A percentile compares a stretch with the other conserved stretches of the same genome.
These are phyloP conservation scores for Wickerhamiella siamensis DNA, from an alignment of 805 yeast species.

Conservation along the genomic window DNA sequence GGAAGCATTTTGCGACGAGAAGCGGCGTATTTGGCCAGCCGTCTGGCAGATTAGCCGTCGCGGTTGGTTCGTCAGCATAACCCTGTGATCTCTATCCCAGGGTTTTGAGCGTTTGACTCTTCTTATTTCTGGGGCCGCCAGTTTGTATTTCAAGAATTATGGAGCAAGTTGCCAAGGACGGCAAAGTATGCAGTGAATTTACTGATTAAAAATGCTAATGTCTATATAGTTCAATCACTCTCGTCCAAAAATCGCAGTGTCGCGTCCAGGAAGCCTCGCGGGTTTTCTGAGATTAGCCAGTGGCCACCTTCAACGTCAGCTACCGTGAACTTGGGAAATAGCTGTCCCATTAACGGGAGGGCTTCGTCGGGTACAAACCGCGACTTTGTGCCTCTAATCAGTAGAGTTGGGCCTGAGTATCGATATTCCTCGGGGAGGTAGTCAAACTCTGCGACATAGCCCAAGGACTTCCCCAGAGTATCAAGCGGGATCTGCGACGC, in stretches of 20 bases:
- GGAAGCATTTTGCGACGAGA: too few relatives aligned
- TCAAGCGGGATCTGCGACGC: constrained; percentile 56
- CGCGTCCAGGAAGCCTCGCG: constrained; percentile 51
- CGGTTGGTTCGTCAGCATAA: too few relatives aligned
- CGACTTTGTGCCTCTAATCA: constrained; percentile 67
- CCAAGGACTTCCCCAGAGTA: constrained; percentile 48
- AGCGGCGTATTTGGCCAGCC: too few relatives aligned
- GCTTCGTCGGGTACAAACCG: constrained; percentile 72
- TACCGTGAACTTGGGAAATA: constrained; percentile 65
- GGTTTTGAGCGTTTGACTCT: too few relatives aligned
- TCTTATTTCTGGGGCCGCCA: too few relatives aligned
- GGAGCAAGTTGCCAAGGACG: constrained; percentile 5
- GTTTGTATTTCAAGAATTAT: too few relatives aligned
- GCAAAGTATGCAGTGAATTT: constrained; percentile 2
- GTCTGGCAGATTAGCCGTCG: too few relatives aligned
- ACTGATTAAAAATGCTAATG: too few relatives aligned
- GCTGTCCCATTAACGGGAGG: constrained; percentile 54
- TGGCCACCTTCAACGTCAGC: constrained; percentile 76
- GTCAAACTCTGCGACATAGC: constrained; percentile 66
- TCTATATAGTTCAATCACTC: constrained; percentile 8
- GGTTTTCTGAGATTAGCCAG: constrained; percentile 84
- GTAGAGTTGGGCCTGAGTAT: constrained; percentile 60
- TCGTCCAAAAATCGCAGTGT: constrained; percentile 50
- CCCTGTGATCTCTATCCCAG: too few relatives aligned
- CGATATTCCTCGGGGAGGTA: constrained; percentile 38